These are phyloP conservation scores for Alternaria longipes DNA, from an alignment of 2,329 filamentous ascomycete genomes.

Conservation along the genomic window DNA sequence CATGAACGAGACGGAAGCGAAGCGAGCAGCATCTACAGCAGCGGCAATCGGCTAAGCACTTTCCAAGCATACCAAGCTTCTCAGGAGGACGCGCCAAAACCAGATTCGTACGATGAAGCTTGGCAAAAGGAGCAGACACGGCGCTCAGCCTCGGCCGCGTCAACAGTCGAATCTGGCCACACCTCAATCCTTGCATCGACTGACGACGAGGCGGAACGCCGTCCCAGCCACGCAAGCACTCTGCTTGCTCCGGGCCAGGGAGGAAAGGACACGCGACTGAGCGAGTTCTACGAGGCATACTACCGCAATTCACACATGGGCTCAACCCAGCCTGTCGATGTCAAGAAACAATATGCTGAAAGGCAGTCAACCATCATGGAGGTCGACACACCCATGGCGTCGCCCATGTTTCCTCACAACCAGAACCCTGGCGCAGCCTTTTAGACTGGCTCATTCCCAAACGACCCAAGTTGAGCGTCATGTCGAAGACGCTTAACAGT, in stretches of 20 bases:
- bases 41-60: constrained; percentile 33
- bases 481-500: not conserved
- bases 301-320: constrained; percentile 44
- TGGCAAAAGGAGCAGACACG: constrained; percentile 8
- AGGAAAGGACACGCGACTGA: constrained; percentile 40
- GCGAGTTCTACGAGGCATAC: constrained; percentile 54
- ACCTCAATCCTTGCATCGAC: constrained; percentile 28
- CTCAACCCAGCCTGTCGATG: constrained; percentile 15
- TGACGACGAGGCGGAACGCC: constrained; percentile 24
- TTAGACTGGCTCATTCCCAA: constrained; percentile 14
- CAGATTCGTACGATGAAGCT: not conserved
- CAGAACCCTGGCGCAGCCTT: constrained; percentile 32
- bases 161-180: constrained; percentile 27
- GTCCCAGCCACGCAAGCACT: constrained; percentile 26
- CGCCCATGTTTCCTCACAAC: constrained; percentile 29
- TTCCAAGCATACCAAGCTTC: constrained; percentile 28
- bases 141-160: constrained; percentile 29
- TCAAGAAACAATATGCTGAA: constrained; percentile 24
- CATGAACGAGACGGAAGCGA: constrained; percentile 44
- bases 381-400: constrained; percentile 39
- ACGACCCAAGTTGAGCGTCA: not conserved
- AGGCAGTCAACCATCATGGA: constrained; percentile 42
- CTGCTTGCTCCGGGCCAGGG: constrained; percentile 28
- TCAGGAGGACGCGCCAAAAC: constrained; percentile 16
- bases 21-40: constrained; percentile 48